Conservation (phyloP, 106 monocot species). For the Iris macrosiphon region DNA sequence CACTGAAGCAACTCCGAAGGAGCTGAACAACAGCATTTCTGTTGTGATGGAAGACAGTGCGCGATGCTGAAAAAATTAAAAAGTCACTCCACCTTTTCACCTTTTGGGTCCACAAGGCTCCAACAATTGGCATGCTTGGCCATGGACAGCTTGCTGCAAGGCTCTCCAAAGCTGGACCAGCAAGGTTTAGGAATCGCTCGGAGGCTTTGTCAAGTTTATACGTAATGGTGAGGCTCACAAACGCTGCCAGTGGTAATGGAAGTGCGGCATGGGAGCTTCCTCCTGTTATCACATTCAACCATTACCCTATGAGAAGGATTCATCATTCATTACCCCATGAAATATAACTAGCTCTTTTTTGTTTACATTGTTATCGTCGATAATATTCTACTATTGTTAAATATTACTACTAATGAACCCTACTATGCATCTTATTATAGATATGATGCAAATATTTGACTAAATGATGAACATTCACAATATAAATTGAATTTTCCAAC, state of each 20-base stretch:
- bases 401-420: background rate
- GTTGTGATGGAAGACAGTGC: constrained; percentile 87
- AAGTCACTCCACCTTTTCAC: constrained; percentile 93
- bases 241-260: constrained; percentile 89
- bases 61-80: constrained; percentile 89
- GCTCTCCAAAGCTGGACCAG: constrained; percentile 85
- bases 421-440: background rate
- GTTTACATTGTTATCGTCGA: no score
- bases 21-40: constrained; percentile 72
- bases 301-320: background rate
- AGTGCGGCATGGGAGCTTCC: constrained; percentile 61
- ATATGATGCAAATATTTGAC: no score
- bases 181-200: constrained; percentile 80
- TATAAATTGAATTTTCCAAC: background rate
- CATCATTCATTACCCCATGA: background rate
- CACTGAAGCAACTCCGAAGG: constrained; percentile 76
- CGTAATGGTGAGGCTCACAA: constrained; percentile 96
- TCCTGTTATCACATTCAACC: constrained; percentile 23
- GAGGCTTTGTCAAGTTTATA: constrained; percentile 94
- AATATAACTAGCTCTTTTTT: no score
- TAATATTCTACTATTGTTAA: background rate
- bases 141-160: constrained; percentile 93
- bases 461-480: background rate
- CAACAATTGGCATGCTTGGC: constrained; percentile 98
- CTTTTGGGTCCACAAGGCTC: constrained; percentile 93